phyloP scores from a whole-genome alignment of 116 monocot species.

The Phalaenopsis hybrid region DNA sequence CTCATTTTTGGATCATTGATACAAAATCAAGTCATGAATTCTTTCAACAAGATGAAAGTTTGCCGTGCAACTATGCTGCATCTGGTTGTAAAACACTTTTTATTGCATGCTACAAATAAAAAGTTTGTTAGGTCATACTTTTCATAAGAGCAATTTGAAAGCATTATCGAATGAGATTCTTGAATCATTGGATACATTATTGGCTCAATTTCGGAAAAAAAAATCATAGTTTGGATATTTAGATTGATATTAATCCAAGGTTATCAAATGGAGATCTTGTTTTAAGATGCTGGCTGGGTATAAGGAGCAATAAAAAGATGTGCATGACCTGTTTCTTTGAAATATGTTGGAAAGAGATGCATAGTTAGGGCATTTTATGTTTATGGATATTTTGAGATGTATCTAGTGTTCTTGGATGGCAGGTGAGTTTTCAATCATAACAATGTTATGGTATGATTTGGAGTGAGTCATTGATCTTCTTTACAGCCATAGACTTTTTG shows the following conservation, averaged over 20 bases:
- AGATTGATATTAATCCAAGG: background rate
- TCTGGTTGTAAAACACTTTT: background rate
- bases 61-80: background rate
- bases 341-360: background rate
- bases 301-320: background rate
- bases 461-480: too few relatives aligned
- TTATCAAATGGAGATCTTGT: background rate
- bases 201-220: background rate
- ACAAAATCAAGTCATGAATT: too few relatives aligned
- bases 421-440: too few relatives aligned
- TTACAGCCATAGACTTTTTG: too few relatives aligned
- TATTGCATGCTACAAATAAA: background rate
- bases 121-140: background rate
- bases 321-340: background rate
- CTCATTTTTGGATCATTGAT: too few relatives aligned
- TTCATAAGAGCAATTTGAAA: background rate
- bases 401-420: too few relatives aligned
- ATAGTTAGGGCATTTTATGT: background rate
- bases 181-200: background rate
- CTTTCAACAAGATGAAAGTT: too few relatives aligned
- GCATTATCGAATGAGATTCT: background rate
- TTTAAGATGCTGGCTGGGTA: background rate
- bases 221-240: background rate
- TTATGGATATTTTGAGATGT: background rate
- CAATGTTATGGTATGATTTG: too few relatives aligned